Percentiles rank a stretch among this genome's conserved stretches.
phyloP scores from a whole-genome alignment of 306 rosid species.

The Quercus aquifolioides region DNA sequence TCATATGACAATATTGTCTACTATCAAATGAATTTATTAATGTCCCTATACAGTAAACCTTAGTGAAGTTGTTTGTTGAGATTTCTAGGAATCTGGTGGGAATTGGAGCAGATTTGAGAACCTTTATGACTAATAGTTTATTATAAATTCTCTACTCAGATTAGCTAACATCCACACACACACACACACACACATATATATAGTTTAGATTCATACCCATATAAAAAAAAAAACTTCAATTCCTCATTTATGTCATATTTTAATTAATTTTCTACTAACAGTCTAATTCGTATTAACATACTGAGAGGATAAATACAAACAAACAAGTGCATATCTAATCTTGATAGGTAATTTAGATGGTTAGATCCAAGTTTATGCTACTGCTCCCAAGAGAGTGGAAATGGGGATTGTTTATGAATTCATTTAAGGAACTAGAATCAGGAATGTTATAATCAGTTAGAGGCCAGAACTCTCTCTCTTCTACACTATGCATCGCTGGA shows the following conservation, averaged over 20 bases:
- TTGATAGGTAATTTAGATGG: constrained; percentile 32
- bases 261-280: not conserved
- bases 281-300: not conserved
- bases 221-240: not conserved
- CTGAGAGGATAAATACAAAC: not conserved
- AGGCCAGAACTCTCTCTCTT: constrained; percentile 18
- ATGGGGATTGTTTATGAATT: not conserved
- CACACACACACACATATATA: too few species aligned
- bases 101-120: too few species aligned
- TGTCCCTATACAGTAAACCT: too few species aligned
- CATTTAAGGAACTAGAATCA: constrained; percentile 24
- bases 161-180: too few species aligned
- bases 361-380: constrained; percentile 56
- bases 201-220: not conserved
- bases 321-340: not conserved
- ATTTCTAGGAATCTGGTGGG: too few species aligned
- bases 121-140: too few species aligned
- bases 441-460: constrained; percentile 5
- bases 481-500: constrained; percentile 11
- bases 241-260: not conserved
- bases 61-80: too few species aligned
- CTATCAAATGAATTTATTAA: too few species aligned
- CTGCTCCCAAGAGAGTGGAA: constrained; percentile 18
- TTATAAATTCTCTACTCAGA: too few species aligned
- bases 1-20: too few species aligned